These are phyloP conservation scores for Planoprotostelium fungivorum DNA, from an alignment of 78 protist species.

Conservation along the genomic window DNA sequence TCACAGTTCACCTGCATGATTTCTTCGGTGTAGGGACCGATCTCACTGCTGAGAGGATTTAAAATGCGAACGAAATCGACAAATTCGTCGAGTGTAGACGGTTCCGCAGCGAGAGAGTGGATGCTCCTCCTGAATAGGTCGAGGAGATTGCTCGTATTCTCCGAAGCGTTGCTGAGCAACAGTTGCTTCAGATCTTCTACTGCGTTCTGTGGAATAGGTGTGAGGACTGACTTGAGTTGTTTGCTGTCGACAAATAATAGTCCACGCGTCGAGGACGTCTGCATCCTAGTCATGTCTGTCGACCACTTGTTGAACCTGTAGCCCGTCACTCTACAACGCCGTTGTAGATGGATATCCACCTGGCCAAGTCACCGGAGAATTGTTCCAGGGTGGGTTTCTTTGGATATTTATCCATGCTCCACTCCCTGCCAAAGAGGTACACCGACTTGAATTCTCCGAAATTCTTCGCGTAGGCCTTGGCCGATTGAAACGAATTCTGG, in stretches of 20 bases:
- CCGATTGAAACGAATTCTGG: neutral
- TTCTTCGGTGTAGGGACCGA: neutral
- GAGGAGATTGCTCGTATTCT: neutral
- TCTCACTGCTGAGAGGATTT: neutral
- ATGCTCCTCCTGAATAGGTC: neutral
- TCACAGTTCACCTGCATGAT: neutral
- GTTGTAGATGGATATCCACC: neutral
- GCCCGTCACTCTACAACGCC: neutral
- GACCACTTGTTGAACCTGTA: neutral
- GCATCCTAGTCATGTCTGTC: neutral
- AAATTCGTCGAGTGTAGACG: neutral
- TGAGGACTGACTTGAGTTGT: neutral
- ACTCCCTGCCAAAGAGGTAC: neutral
- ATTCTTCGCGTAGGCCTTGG: neutral
- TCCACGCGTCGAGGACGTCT: neutral
- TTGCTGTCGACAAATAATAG: neutral
- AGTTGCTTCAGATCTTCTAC: neutral
- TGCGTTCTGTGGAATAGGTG: conserved; percentile 2
- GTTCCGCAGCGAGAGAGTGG: neutral
- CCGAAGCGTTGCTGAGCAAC: neutral
- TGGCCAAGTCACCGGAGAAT: neutral
- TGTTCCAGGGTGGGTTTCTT: neutral
- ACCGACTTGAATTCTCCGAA: neutral
- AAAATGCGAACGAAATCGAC: neutral
- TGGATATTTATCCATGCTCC: neutral